Evolutionary conservation across 169 alveolate species (phyloP).

Genomic region (Babesia gibsoni): DNA sequence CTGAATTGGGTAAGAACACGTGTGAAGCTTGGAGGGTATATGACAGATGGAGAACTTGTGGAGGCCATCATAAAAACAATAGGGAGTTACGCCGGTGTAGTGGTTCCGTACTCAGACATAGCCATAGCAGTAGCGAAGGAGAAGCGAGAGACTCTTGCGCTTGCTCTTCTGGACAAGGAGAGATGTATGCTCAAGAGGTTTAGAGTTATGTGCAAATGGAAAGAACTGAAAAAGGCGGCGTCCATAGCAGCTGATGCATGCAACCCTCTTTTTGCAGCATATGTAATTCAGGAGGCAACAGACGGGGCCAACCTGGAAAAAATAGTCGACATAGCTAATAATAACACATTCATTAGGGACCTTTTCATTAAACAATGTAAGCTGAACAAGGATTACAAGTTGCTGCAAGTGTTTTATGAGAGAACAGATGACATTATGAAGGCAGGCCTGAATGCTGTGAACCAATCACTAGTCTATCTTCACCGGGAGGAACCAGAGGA

Average conservation of each 20-base stretch:
- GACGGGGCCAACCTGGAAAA: slow-evolving; percentile 1
- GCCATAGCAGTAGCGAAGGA: slow-evolving; percentile 29
- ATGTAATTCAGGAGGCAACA: slow-evolving; percentile 16
- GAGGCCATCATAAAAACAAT: slow-evolving; percentile 16
- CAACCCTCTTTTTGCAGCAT: slow-evolving; percentile 34
- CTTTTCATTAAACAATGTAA: slow-evolving; percentile 39
- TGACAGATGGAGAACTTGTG: slow-evolving; percentile 49
- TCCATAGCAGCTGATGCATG: slow-evolving; percentile 41
- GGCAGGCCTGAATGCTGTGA: slow-evolving; percentile 47
- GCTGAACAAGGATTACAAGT: slow-evolving; percentile 5
- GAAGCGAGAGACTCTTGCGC: slow-evolving; percentile 30
- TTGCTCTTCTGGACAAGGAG: slow-evolving; percentile 38
- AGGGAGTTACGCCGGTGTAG: slow-evolving; percentile 43
- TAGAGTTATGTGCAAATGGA: slow-evolving; percentile 34
- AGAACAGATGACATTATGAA: slow-evolving; percentile 30
- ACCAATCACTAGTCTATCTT: not conserved
- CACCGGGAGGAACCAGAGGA: not conserved
- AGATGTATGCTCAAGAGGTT: slow-evolving; percentile 18
- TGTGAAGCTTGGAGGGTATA: slow-evolving; percentile 38
- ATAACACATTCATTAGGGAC: slow-evolving; percentile 33
- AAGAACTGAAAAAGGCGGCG: slow-evolving; percentile 40
- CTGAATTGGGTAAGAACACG: slow-evolving; percentile 49
- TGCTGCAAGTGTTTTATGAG: slow-evolving; percentile 41
- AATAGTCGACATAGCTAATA: slow-evolving; percentile 16
- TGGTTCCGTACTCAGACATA: slow-evolving; percentile 43